phyloP scores from a whole-genome alignment of 2,329 filamentous ascomycete species.

The Atkinsonella hypoxylon region DNA sequence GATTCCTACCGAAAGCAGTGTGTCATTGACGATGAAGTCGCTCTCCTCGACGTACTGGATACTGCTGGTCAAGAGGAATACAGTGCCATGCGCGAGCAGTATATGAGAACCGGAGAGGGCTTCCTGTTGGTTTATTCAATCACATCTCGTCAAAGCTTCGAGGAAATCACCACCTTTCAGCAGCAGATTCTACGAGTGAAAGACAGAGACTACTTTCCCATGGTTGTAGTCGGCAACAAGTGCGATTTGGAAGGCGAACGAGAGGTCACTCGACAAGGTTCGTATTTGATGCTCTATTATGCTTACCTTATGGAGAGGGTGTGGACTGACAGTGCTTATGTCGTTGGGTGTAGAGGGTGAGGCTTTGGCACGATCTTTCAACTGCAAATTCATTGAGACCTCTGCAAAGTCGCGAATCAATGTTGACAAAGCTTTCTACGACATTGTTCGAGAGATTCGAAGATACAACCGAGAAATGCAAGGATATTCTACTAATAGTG shows the following conservation, averaged over 20 bases:
- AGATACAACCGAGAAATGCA: conserved; percentile 98
- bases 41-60: conserved; percentile 93
- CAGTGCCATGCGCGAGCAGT: conserved; percentile 98
- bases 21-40: conserved; percentile 95
- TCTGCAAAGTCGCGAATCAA: conserved; percentile 97
- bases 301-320: neutral
- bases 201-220: conserved; percentile 99
- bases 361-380: conserved; percentile 72
- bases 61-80: conserved; percentile 98
- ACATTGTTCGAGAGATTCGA: conserved; percentile 94
- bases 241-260: conserved; percentile 93
- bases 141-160: conserved; percentile 91
- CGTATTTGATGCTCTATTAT: conserved; percentile 15
- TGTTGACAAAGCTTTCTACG: conserved; percentile 97
- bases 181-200: conserved; percentile 98
- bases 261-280: conserved; percentile 86
- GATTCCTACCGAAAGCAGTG: conserved; percentile 99
- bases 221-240: conserved; percentile 98
- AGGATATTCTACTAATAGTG: conserved; percentile 63
- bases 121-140: conserved; percentile 98
- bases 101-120: conserved; percentile 97
- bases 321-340: neutral
- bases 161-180: conserved; percentile 97
- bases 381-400: conserved; percentile 98
- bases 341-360: conserved; percentile 60